Evolutionary conservation across 2,329 filamentous ascomycete genomes (phyloP).

Genomic region (Grosmannia clavigera): DNA sequence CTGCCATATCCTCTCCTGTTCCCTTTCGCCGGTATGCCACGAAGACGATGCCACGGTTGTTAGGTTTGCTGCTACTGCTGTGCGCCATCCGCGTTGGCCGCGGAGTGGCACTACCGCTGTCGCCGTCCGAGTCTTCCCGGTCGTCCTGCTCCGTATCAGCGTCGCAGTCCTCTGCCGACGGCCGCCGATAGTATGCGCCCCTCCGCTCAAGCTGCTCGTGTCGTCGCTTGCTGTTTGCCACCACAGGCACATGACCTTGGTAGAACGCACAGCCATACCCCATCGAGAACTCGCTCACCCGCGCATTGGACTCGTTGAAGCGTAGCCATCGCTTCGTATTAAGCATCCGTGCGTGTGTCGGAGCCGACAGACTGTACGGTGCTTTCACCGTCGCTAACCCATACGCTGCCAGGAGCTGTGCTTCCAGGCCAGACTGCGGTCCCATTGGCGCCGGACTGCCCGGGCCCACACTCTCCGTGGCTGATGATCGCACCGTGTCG

Average conservation of each 20-base stretch:
- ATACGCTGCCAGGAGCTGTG: conserved; percentile 42
- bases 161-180: conserved; percentile 12
- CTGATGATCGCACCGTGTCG: neutral
- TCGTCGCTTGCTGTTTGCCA: neutral
- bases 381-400: conserved; percentile 37
- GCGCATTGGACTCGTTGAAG: conserved; percentile 31
- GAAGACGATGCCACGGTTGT: conserved; percentile 42
- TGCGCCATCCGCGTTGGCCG: neutral
- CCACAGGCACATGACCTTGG: conserved; percentile 21
- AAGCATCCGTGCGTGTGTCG: conserved; percentile 38
- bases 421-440: conserved; percentile 16
- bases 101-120: neutral
- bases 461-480: neutral
- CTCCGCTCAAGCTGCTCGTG: conserved; percentile 2
- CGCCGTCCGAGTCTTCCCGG: neutral
- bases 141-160: conserved; percentile 15
- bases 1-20: conserved; percentile 14
- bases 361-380: conserved; percentile 38
- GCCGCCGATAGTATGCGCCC: neutral
- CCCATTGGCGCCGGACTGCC: conserved; percentile 11
- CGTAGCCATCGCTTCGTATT: conserved; percentile 39
- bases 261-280: conserved; percentile 44
- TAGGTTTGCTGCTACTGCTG: conserved; percentile 5
- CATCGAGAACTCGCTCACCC: conserved; percentile 31
- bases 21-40: conserved; percentile 40